Base-by-base conservation (phyloP, 441 rosid genomes). In the California macrophylla region DNA sequence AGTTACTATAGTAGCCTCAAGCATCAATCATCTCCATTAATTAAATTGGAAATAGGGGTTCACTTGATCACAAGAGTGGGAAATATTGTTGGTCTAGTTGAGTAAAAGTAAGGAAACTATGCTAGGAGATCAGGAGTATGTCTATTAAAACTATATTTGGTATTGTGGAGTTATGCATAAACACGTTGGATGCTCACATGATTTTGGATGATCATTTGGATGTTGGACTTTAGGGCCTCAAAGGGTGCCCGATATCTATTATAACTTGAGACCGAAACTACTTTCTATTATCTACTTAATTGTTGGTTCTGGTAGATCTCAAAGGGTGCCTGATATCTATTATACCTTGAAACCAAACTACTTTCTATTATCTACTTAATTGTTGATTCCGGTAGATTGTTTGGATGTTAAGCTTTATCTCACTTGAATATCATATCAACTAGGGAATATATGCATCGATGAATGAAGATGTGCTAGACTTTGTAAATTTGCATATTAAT, bases 101-200 rank as follows among this genome's bases (percentile, higher is more conserved):
- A 60, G 29, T 60, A 60, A 6, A 10, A 21, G 62, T 23, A 56
- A 25, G 64, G 32, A 0, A 60, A 26, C 25, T 26, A 60, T 60
- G 64, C n/a, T 3, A 25, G 64, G n/a, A 26, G 32, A 10, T 25
- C 6, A 6, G 32, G 64, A 60, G 13, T 60, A 13, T 56, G 26
- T 36, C 52, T 60, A n/a, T 56, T 56, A 6, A 23, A 56, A 56
- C 63, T 56, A 60, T 24, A 25, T 58, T 23, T 58, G 64, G 64
- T 8, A 24, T 23, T 58, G 18, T 60, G 18, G 8, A 25, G 28
- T 60, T 24, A 24, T 5, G 34, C 8, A 13, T 25, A 60, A 60
- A 42, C 15, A 13, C 5, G 0, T 40, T 40, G 47, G 47, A 42
- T 13, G 52, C 52, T 42, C 16, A 12, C 52, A 42, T 42, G 45